These are phyloP conservation scores for Nymphaea thermarum DNA, from an alignment of 164 flowering plant genomes.

Conservation along the genomic window DNA sequence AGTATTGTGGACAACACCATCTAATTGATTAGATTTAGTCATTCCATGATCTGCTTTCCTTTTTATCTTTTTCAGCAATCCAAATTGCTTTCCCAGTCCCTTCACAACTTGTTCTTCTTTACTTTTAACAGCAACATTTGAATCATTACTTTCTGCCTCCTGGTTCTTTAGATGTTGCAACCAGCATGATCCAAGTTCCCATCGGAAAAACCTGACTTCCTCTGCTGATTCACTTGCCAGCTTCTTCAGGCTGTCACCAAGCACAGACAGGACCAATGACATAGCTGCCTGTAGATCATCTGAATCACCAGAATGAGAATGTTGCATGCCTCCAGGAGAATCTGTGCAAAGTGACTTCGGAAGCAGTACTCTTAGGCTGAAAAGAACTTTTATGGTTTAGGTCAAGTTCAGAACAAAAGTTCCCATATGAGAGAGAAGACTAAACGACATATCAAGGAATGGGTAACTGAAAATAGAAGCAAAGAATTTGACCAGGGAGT, in stretches of 20 bases:
- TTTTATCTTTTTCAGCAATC: conserved; percentile 62
- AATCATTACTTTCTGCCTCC: conserved; percentile 28
- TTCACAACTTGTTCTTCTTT: conserved; percentile 41
- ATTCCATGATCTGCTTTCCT: conserved; percentile 18
- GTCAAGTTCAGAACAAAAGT: too few relatives aligned
- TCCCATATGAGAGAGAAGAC: too few relatives aligned
- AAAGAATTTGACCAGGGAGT: too few relatives aligned
- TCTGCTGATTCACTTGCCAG: conserved; percentile 22
- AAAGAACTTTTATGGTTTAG: not conserved
- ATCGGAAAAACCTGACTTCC: conserved; percentile 39
- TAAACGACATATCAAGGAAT: too few relatives aligned
- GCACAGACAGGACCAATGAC: conserved; percentile 26
- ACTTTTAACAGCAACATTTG: conserved; percentile 11
- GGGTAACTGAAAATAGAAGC: too few relatives aligned
- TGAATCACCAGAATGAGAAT: conserved; percentile 12
- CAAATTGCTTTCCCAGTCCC: conserved; percentile 84
- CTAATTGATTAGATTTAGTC: conserved; percentile 13
- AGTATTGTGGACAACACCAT: conserved; percentile 1
- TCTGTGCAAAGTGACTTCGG: conserved; percentile 25
- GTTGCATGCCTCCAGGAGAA: conserved; percentile 19
- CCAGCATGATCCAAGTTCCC: conserved; percentile 96
- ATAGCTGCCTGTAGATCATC: conserved; percentile 31
- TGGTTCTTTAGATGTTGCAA: conserved; percentile 76
- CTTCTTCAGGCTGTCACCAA: conserved; percentile 47
- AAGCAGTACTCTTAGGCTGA: conserved; percentile 76